A percentile compares a stretch with the other conserved stretches of the same genome.
These are phyloP conservation scores for Polytrichum commune DNA, from an alignment of 225 moss, liverwort and hornwort species.

Conservation along the genomic window DNA sequence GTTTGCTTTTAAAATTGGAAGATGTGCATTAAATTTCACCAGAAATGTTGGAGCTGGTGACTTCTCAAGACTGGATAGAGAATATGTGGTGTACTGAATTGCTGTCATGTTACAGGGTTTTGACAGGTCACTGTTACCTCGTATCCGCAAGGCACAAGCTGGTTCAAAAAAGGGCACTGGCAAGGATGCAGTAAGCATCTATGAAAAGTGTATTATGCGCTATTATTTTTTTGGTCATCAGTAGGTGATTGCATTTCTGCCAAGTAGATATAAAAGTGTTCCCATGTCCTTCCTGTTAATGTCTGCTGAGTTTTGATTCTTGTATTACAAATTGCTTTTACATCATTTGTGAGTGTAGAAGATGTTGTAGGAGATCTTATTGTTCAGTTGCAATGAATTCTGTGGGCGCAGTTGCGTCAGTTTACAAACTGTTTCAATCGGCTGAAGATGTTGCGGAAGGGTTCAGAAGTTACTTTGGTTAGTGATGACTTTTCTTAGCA, in stretches of 20 bases:
- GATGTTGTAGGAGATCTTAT: too few species aligned
- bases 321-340: too few species aligned
- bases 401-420: constrained; percentile 43
- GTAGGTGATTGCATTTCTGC: too few species aligned
- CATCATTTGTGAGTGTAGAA: too few species aligned
- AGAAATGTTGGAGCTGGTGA: too few species aligned
- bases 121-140: constrained; percentile 52
- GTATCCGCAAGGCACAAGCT: constrained; percentile 58
- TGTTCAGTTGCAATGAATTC: constrained; percentile 6
- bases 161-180: constrained; percentile 45
- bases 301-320: too few species aligned
- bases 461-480: constrained; percentile 54
- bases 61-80: too few species aligned
- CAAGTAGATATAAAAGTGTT: too few species aligned
- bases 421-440: constrained; percentile 51
- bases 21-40: too few species aligned
- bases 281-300: too few species aligned
- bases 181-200: constrained; percentile 51
- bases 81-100: neutral
- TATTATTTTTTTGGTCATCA: too few species aligned
- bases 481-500: constrained; percentile 14
- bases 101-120: constrained; percentile 30
- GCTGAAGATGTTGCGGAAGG: constrained; percentile 51
- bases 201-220: neutral
- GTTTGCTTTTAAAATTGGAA: too few species aligned